phyloP scores from a whole-genome alignment of 805 yeast species.

The Kazachstania viticola region DNA sequence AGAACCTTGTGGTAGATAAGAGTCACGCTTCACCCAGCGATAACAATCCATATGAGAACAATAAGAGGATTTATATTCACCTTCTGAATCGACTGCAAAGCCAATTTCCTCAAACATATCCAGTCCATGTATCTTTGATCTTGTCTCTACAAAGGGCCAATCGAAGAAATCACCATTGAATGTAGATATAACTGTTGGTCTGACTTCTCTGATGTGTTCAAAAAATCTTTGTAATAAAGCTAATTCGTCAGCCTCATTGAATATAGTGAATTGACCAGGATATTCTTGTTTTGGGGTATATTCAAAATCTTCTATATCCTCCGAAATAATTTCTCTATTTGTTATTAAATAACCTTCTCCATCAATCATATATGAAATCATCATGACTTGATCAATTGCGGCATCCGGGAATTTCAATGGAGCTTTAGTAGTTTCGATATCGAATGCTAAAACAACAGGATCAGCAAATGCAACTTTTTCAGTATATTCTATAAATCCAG shows the following conservation, averaged over 20 bases:
- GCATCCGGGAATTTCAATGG: conserved; percentile 95
- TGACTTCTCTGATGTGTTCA: conserved; percentile 77
- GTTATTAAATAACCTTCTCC: conserved; percentile 93
- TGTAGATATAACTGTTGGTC: conserved; percentile 95
- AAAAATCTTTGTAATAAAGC: conserved; percentile 66
- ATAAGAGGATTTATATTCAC: conserved; percentile 82
- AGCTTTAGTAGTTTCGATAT: conserved; percentile 94
- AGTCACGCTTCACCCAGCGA: conserved; percentile 96
- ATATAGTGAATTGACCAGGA: conserved; percentile 79
- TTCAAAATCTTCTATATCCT: conserved; percentile 93
- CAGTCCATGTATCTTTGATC: conserved; percentile 74
- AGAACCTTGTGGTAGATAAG: conserved; percentile 95
- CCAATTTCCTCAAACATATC: conserved; percentile 92
- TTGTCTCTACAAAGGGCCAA: conserved; percentile 94
- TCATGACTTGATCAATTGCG: conserved; percentile 84
- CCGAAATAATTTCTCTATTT: conserved; percentile 84
- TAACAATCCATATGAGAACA: conserved; percentile 97
- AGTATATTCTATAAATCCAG: conserved; percentile 40
- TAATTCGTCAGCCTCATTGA: conserved; percentile 80
- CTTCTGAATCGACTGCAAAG: conserved; percentile 77
- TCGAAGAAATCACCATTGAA: conserved; percentile 98
- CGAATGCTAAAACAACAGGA: conserved; percentile 92
- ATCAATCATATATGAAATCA: conserved; percentile 98
- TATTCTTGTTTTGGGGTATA: conserved; percentile 96
- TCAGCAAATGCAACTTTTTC: conserved; percentile 91